These are phyloP conservation scores for Penicillium samsonianum DNA, from an alignment of 495 filamentous ascomycete species.

Conservation along the genomic window DNA sequence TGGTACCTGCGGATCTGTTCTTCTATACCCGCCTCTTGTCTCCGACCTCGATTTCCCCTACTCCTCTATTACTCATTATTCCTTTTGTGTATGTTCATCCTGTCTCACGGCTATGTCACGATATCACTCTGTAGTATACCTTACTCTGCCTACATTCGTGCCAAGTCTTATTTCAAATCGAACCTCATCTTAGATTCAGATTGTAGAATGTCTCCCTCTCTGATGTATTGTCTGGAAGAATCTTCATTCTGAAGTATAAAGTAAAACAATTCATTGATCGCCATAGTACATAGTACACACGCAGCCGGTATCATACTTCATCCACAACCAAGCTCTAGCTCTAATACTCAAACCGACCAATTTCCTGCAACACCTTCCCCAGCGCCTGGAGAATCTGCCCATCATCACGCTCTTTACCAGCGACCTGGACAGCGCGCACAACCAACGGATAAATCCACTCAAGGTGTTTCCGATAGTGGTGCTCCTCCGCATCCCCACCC, in stretches of 20 bases:
- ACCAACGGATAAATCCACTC: slow-evolving; percentile 81
- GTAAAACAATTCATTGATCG: not conserved
- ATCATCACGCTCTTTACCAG: slow-evolving; percentile 63
- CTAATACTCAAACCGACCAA: slow-evolving; percentile 47
- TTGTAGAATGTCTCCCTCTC: not conserved
- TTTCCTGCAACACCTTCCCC: slow-evolving; percentile 65
- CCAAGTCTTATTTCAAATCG: not conserved
- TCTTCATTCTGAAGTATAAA: not conserved
- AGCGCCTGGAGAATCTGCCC: slow-evolving; percentile 58
- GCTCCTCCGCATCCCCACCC: slow-evolving; percentile 14
- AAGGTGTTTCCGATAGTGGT: slow-evolving; percentile 67
- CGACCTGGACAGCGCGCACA: slow-evolving; percentile 66
- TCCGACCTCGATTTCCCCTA: slow-evolving; percentile 8
- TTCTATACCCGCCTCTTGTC: slow-evolving; percentile 16
- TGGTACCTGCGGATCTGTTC: slow-evolving; percentile 15
- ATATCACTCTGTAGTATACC: slow-evolving; percentile 27
- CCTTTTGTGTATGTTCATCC: slow-evolving; percentile 1
- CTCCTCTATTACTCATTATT: slow-evolving; percentile 3
- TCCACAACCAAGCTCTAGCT: not conserved
- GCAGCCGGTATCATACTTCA: not conserved
- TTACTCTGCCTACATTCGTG: slow-evolving; percentile 14
- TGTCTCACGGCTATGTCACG: slow-evolving; percentile 20
- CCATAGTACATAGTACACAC: slow-evolving; percentile 1
- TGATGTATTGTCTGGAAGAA: not conserved
- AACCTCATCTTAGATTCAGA: not conserved